Conservation (phyloP, 2,329 filamentous ascomycete genomes). For the Fusarium protoensiforme region DNA sequence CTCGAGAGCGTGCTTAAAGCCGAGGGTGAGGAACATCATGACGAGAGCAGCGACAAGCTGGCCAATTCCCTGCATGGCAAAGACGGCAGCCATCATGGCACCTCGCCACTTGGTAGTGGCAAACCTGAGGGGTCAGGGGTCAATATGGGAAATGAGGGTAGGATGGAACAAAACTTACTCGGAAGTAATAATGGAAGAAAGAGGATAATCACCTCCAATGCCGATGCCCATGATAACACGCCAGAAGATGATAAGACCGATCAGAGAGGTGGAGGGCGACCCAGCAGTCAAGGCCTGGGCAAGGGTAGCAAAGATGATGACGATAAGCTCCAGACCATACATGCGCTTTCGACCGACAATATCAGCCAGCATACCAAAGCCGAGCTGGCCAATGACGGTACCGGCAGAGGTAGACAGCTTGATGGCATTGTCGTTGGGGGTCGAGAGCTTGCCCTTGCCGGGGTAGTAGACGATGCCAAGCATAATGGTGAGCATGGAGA, state of each 20-base stretch:
- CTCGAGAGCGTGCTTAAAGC: constrained; percentile 73
- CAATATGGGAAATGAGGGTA: not conserved
- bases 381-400: constrained; percentile 83
- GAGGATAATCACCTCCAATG: constrained; percentile 74
- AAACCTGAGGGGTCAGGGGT: constrained; percentile 52
- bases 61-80: constrained; percentile 88
- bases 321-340: constrained; percentile 81
- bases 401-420: constrained; percentile 87
- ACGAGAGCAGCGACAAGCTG: constrained; percentile 81
- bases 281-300: constrained; percentile 74
- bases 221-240: constrained; percentile 74
- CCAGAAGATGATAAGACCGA: constrained; percentile 82
- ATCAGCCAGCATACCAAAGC: constrained; percentile 83
- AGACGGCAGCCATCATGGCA: constrained; percentile 88
- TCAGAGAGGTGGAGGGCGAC: constrained; percentile 71
- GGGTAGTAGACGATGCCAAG: constrained; percentile 82
- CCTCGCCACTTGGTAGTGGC: constrained; percentile 87
- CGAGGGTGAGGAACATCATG: constrained; percentile 78
- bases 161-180: constrained; percentile 61
- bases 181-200: constrained; percentile 86
- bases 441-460: constrained; percentile 68
- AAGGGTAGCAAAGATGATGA: constrained; percentile 83
- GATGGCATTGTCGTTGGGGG: constrained; percentile 80
- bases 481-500: constrained; percentile 79
- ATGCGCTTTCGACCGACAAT: constrained; percentile 77